Percentiles rank a stretch among this genome's conserved stretches.
These are phyloP conservation scores for Dothistroma pini DNA, from an alignment of 2,329 filamentous ascomycete species.

Conservation along the genomic window DNA sequence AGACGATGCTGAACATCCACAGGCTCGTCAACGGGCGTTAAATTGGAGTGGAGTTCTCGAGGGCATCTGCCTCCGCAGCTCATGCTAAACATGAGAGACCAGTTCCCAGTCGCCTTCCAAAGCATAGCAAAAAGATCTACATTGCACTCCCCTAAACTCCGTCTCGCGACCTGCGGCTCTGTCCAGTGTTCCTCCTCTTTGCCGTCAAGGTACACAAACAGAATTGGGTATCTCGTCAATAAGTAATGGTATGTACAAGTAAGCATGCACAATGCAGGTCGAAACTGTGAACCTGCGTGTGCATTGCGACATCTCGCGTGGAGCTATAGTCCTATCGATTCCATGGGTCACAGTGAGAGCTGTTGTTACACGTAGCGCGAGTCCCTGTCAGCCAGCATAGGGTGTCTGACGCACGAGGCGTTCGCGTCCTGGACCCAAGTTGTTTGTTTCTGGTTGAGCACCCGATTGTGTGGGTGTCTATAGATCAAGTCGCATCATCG, in stretches of 20 bases:
- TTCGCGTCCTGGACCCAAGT: not conserved
- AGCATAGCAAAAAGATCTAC: not conserved
- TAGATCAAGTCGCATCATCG: conserved; percentile 2
- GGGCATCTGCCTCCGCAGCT: not conserved
- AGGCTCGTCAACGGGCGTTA: not conserved
- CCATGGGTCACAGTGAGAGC: not conserved
- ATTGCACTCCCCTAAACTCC: not conserved
- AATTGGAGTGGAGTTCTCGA: conserved; percentile 1
- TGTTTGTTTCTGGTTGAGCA: not conserved
- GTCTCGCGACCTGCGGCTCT: not conserved
- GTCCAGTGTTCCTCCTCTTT: not conserved
- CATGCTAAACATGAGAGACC: not conserved
- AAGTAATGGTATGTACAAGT: not conserved
- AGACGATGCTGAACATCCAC: not conserved
- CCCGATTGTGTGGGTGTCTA: not conserved
- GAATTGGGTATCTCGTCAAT: conserved; percentile 2
- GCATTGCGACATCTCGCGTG: not conserved
- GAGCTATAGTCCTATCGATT: not conserved
- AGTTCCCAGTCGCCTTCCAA: not conserved
- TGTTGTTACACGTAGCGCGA: not conserved
- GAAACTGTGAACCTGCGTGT: not conserved
- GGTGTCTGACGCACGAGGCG: not conserved
- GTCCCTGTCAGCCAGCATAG: not conserved
- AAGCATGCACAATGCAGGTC: not conserved
- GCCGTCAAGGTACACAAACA: not conserved